Percentiles rank a stretch among this genome's conserved stretches.
These are phyloP conservation scores for Aaosphaeria arxii DNA, from an alignment of 2,329 filamentous ascomycete genomes.

Conservation along the genomic window DNA sequence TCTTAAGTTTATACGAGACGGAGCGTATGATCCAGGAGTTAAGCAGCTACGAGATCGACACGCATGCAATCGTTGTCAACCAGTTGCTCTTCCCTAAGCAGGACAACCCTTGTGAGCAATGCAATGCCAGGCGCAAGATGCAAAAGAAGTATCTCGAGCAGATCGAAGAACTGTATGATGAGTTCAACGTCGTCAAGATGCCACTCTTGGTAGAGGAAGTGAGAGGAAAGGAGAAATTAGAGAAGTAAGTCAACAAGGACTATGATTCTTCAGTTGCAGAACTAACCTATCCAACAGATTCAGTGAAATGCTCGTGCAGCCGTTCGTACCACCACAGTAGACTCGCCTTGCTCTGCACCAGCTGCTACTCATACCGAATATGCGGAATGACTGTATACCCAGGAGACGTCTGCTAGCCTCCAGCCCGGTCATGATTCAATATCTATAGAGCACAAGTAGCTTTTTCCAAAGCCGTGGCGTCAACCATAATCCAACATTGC, in stretches of 20 bases:
- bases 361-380: no score
- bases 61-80: conserved; percentile 96
- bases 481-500: no score
- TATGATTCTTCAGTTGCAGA: neutral
- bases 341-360: neutral
- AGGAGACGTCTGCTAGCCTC: no score
- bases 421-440: no score
- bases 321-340: conserved; percentile 64
- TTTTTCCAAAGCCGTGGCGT: no score
- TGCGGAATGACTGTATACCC: no score
- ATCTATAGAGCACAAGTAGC: no score
- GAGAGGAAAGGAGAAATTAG: conserved; percentile 87
- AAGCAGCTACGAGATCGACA: conserved; percentile 89
- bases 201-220: conserved; percentile 94
- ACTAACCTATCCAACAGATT: conserved; percentile 49
- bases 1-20: conserved; percentile 94
- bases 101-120: conserved; percentile 87
- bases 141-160: conserved; percentile 99
- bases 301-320: conserved; percentile 77
- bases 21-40: conserved; percentile 99
- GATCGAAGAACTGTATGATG: conserved; percentile 97
- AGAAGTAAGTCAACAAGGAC: conserved; percentile 52
- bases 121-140: conserved; percentile 92
- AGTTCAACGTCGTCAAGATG: conserved; percentile 99
- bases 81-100: conserved; percentile 91